Evolutionary conservation across 192 early-diverging fungal genomes (phyloP).

Genomic region (Dimargaris cristalligena): DNA sequence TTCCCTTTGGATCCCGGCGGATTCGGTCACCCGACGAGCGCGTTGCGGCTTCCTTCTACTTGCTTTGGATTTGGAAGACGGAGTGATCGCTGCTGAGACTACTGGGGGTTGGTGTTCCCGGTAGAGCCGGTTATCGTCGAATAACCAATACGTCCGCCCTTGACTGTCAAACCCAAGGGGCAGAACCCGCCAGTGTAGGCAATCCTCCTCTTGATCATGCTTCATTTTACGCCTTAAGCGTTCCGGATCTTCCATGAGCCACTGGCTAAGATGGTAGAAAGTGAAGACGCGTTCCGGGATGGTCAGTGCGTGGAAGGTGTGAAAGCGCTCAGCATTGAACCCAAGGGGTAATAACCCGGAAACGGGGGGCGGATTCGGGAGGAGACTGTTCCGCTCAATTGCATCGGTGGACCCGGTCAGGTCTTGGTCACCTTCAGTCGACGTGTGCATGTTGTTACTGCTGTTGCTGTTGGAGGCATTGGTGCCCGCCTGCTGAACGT

Average conservation of each 20-base stretch:
- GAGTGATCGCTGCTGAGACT: no score
- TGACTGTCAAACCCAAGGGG: not conserved
- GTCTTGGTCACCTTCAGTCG: no score
- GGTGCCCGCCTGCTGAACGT: no score
- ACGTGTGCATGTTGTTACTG: not conserved
- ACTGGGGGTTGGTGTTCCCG: conserved; percentile 1
- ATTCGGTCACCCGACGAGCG: not conserved
- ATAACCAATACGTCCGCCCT: conserved; percentile 1
- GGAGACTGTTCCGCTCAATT: not conserved
- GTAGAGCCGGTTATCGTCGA: conserved; percentile 8
- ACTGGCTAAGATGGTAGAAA: conserved; percentile 3
- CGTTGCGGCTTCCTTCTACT: not conserved
- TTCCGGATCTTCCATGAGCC: conserved; percentile 7
- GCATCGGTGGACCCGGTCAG: not conserved
- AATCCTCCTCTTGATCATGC: not conserved
- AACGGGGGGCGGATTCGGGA: not conserved
- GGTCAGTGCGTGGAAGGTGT: not conserved
- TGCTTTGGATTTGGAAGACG: not conserved
- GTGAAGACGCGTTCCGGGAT: not conserved
- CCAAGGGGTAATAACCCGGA: not conserved
- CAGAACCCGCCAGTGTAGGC: conserved; percentile 2
- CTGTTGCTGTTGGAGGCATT: not conserved
- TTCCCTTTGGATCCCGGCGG: not conserved
- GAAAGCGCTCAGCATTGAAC: not conserved
- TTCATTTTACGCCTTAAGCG: not conserved